Evolutionary conservation across 2,329 filamentous ascomycete species (phyloP), one percentile per base, ranked within the genome.

Genomic region (Phaeosphaeriaceae sp.): DNA sequence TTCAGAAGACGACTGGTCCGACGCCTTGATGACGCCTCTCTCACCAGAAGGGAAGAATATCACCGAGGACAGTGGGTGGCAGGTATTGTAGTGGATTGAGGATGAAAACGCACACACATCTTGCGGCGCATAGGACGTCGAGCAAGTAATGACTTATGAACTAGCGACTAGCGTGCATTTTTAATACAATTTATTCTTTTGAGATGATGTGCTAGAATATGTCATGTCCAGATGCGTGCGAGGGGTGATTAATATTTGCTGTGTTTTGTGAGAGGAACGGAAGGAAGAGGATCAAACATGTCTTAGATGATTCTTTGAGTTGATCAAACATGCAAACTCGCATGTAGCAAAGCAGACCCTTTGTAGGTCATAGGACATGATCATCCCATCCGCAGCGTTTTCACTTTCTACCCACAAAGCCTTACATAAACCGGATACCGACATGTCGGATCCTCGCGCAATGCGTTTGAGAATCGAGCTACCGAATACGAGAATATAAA

Each of bases 1-100:
- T 9, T 54, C 54, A 6, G 54, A 60, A 2, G 53, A 51, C 40
- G 60, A 56, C 9, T 64, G 60, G 59, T 56, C 47, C 1, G 59
- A 64, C 17, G 54, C 56, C 1, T 31, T 53, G n/a, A 22, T 56
- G 51, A 61, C 56, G 45, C 58, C 61, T 3, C 21, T 55, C 17
- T 55, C 49, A 13, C 52, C 52, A 2, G 5, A 20, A 20, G 19
- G 25, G 27, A 19, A 33, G 19, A 11, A 5, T 25, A 15, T 4
- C 20, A 25, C 13, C 31, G 40, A 58, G 10, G 52, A 60, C 9
- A 48, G 51, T 13, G 50, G 47, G 15, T 63, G 60, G 60, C 60
- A 63, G 44, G n/a, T 63, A 24, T 7, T 62, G 19, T 62, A 21
- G 53, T n/a, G 17, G 36, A n/a, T n/a, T n/a, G n/a, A n/a, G 4